Conservation (phyloP, 2,329 filamentous ascomycete species). For the Coniella lustricola region DNA sequence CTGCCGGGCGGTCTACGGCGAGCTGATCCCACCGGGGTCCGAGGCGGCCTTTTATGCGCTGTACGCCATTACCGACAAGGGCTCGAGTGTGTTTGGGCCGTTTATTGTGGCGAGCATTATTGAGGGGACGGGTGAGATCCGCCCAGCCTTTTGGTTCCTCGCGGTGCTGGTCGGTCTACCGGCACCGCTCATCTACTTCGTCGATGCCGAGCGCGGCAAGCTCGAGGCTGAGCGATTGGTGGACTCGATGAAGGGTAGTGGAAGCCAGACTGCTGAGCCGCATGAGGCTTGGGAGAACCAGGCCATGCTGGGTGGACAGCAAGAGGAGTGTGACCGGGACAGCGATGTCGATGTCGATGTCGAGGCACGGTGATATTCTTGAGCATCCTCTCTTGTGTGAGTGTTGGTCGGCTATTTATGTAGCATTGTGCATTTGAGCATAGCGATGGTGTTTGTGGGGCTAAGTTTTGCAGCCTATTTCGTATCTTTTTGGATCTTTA, state of each 20-base stretch:
- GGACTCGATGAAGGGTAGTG: constrained; percentile 40
- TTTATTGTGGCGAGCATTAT: constrained; percentile 91
- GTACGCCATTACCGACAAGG: constrained; percentile 97
- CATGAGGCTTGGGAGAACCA: constrained; percentile 3
- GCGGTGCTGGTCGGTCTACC: constrained; percentile 78
- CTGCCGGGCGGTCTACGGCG: constrained; percentile 85
- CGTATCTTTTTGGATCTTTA: no score
- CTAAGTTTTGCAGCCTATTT: background rate
- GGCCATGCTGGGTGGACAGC: constrained; percentile 16
- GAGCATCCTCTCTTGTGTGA: no score
- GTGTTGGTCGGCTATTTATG: no score
- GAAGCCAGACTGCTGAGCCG: background rate
- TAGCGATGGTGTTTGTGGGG: background rate
- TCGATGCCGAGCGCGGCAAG: constrained; percentile 76
- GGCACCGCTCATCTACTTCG: constrained; percentile 74
- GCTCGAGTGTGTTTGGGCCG: constrained; percentile 86
- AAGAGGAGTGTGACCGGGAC: constrained; percentile 17
- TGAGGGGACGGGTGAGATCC: constrained; percentile 71
- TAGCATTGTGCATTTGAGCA: background rate
- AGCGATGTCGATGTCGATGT: background rate
- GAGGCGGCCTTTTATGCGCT: constrained; percentile 95
- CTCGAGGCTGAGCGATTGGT: constrained; percentile 60
- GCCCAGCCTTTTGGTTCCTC: constrained; percentile 88
- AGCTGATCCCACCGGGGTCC: constrained; percentile 87
- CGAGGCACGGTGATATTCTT: background rate